phyloP scores from a whole-genome alignment of 306 rosid genomes.

The Vicia sativa region DNA sequence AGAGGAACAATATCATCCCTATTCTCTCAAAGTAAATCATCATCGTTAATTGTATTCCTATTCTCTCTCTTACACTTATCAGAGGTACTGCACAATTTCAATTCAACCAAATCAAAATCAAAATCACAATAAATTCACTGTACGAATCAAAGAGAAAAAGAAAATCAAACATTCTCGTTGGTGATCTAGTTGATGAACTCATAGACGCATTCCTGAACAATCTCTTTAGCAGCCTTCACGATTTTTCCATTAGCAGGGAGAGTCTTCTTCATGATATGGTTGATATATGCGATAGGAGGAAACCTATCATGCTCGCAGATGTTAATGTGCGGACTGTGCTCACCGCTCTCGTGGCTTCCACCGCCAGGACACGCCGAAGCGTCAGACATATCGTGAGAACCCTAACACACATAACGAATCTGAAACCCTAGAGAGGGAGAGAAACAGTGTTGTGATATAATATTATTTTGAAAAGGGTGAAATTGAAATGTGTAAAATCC shows the following conservation, averaged over 20 bases:
- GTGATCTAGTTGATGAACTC: conserved; percentile 96
- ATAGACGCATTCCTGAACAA: conserved; percentile 91
- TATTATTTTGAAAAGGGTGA: no score
- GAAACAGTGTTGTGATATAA: no score
- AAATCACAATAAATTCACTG: not conserved
- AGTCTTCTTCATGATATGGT: conserved; percentile 96
- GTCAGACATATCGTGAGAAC: conserved; percentile 68
- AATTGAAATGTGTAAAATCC: no score
- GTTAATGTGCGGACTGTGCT: no score
- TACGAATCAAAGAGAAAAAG: not conserved
- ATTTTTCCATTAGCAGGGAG: conserved; percentile 94
- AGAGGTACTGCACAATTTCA: conserved; percentile 70
- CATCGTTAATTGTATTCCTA: conserved; percentile 93
- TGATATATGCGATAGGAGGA: conserved; percentile 88
- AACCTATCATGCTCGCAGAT: conserved; percentile 90
- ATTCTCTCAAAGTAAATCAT: conserved; percentile 96
- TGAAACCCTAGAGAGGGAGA: conserved; percentile 15
- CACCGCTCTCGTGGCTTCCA: conserved; percentile 83
- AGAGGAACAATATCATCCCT: conserved; percentile 93
- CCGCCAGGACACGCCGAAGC: conserved; percentile 88
- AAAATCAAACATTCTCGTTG: conserved; percentile 59
- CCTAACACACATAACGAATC: conserved; percentile 51
- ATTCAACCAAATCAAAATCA: no score
- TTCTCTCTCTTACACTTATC: conserved; percentile 98
- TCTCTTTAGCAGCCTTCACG: conserved; percentile 94